Base-by-base conservation (phyloP, 192 early-diverging fungal genomes). In the Backusella tarrabulga region DNA sequence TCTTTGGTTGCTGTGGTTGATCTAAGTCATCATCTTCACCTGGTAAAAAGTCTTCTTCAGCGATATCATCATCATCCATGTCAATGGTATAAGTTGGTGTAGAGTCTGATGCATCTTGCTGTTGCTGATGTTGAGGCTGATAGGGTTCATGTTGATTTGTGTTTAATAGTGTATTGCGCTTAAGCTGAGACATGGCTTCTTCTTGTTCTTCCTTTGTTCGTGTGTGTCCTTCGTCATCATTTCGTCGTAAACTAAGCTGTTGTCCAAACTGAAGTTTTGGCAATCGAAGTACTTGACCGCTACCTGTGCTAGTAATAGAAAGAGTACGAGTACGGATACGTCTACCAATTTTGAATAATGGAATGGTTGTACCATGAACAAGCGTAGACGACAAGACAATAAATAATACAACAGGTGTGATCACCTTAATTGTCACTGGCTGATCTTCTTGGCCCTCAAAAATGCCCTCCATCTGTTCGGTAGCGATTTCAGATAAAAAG, bases 331-430 rank as follows among this genome's bases (percentile, higher is more conserved):
- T 80, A 44, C 77, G 75, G 46, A 83, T 83, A 72, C 82, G 50
- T 79, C 83, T 87, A 40, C 89, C 89, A 75, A 93, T 83, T 35
- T 93, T 87, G 29, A 96, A 87, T 34, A 97, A 72, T 19, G 92
- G 91, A n/a, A 96, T 91, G 5, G 94, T 93, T 1, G 91, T 85
- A 67, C 96, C 96, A 73, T 97, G 96, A 35, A 95, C 88, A n/a
- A 97, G 54, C 7, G 95, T 91, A 40, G 92, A 94, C 3, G 89
- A 85, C 12, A 96, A 78, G 23, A 97, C 95, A 71, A 95, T 70
- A 68, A 93, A 91, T 76, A 89, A 80, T 0, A 94, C 90, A 6
- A 94, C 83, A 7, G 92, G 91, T 66, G 78, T 75, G 21, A 88
- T 79, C 23, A 86, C 52, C 5, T 60, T 74, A 2, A 83, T 69